Evolutionary conservation across 306 rosid species (phyloP).

Genomic region (Quercus mongolica): DNA sequence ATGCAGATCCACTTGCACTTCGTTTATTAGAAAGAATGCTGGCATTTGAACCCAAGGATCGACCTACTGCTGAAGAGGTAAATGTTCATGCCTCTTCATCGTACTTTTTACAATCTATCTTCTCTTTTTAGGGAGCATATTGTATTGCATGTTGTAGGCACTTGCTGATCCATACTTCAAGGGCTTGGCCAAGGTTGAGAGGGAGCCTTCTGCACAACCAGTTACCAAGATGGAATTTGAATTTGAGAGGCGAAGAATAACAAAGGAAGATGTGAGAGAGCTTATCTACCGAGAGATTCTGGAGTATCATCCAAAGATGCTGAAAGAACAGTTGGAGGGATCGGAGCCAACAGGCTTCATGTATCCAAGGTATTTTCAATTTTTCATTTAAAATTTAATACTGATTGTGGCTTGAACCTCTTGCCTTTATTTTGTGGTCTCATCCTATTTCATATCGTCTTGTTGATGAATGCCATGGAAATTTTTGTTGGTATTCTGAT

Average conservation of each 20-base stretch:
- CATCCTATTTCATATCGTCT: neutral
- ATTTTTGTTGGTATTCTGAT: neutral
- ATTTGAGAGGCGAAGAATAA: constrained; percentile 96
- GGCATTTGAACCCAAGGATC: constrained; percentile 94
- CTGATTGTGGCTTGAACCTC: neutral
- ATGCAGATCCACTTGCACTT: constrained; percentile 96
- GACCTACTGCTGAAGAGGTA: constrained; percentile 99
- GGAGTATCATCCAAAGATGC: constrained; percentile 96
- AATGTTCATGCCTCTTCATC: constrained; percentile 15
- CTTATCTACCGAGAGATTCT: constrained; percentile 90
- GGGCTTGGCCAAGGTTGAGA: constrained; percentile 98
- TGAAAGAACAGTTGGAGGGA: constrained; percentile 92
- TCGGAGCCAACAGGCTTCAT: constrained; percentile 92
- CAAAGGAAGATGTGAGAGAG: constrained; percentile 98
- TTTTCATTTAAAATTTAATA: neutral
- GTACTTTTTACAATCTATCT: constrained; percentile 11
- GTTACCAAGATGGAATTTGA: constrained; percentile 99
- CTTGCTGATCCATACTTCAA: constrained; percentile 96
- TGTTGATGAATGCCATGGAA: neutral
- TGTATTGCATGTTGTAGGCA: constrained; percentile 55
- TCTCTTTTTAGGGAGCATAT: constrained; percentile 11
- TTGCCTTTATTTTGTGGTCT: neutral
- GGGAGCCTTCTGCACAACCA: constrained; percentile 97
- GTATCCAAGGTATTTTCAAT: constrained; percentile 87
- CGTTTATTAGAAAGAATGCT: constrained; percentile 91